Evolutionary conservation across 2,329 filamentous ascomycete genomes (phyloP), one percentile per base, ranked within the genome.

Genomic region (Cadophora sp.): DNA sequence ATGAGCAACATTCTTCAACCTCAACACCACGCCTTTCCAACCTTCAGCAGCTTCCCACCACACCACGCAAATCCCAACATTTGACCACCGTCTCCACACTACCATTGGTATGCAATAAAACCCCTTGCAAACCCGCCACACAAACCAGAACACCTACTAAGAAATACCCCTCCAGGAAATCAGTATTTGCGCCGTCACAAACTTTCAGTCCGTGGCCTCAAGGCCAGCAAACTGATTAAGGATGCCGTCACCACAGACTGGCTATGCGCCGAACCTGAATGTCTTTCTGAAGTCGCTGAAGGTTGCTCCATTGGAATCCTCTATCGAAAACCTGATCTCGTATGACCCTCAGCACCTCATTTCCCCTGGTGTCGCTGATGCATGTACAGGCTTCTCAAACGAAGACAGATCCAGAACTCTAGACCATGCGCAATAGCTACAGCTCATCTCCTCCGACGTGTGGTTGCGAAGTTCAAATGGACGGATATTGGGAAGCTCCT

Each of bases 381-480:
- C 43, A 51, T 59, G 43, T 56, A 14, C 64, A 80, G 93, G 63
- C 89, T 97, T 24, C 87, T 99, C 72, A 97, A 97, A 81, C 87
- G 94, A 78, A 87, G 94, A 75, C 95, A 98, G 78, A 97, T 99
- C 76, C 89, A 88, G 70, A 93, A 93, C 73, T 93, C 94, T 58
- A 89, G 96, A 79, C 89, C 92, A 79, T 97, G 94, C 81, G 96
- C 96, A 67, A 89, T 96, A 68, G 94, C 94, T 69, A 98, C 95
- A 2, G 92, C 94, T 26, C 92, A 97, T 75, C 89, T 98, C 31
- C 89, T 99, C 53, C 87, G 94, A 62, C 91, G 93, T 69, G 92
- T 97, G 26, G 92, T 99, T 62, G 92, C 92, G 40, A 90, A 90
- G 72, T 92, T 91, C 74, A 92, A 91, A 79, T 94, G 91, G 82